phyloP scores from a whole-genome alignment of 176 grass and related monocot species.

The Secale cereale region DNA sequence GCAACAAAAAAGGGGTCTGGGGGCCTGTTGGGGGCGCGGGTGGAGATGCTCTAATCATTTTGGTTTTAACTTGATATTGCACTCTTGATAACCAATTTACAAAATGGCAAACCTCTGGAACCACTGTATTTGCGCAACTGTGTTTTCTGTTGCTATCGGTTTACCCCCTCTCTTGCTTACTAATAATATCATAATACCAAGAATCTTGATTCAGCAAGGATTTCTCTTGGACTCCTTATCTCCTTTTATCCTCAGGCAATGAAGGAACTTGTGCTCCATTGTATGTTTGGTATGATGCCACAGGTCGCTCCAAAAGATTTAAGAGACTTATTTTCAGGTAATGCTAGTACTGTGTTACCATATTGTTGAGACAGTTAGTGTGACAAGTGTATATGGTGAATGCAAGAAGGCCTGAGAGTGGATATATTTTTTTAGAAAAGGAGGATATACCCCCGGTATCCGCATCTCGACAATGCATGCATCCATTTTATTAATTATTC shows the following conservation, averaged over 20 bases:
- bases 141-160: not conserved
- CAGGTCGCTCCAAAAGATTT: slow-evolving; percentile 17
- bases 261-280: not conserved
- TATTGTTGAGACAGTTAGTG: not conserved
- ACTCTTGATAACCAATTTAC: not conserved
- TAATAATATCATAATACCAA: not conserved
- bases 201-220: slow-evolving; percentile 18
- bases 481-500: too few species aligned
- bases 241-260: not conserved
- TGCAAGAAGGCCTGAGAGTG: not conserved
- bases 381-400: slow-evolving; percentile 4
- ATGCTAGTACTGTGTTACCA: not conserved
- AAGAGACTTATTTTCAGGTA: slow-evolving; percentile 37
- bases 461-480: too few species aligned
- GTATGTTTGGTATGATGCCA: slow-evolving; percentile 11
- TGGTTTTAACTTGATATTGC: not conserved
- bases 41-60: too few species aligned
- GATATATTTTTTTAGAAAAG: too few species aligned
- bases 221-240: not conserved
- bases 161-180: not conserved
- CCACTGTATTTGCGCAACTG: not conserved
- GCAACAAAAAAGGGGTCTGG: too few species aligned
- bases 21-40: too few species aligned
- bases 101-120: not conserved
- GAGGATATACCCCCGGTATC: too few species aligned